phyloP scores from a whole-genome alignment of 2,329 filamentous ascomycete species.

The Sclerotinia trifoliorum region DNA sequence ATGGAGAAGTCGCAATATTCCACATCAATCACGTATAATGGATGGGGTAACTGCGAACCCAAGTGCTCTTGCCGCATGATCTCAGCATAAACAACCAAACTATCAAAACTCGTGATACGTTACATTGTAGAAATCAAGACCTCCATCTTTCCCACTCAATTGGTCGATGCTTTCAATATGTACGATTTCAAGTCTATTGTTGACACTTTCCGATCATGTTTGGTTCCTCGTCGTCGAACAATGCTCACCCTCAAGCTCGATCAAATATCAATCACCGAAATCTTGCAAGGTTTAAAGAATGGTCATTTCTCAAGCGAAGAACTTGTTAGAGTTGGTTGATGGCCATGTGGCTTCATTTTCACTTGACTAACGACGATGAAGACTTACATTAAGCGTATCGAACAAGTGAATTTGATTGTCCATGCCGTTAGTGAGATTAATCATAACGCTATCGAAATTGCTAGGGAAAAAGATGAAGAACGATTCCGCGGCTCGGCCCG shows the following conservation, averaged over 20 bases:
- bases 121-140: background rate
- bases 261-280: conserved; percentile 2
- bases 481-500: conserved; percentile 21
- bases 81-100: background rate
- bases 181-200: background rate
- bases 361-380: conserved; percentile 4
- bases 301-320: conserved; percentile 15
- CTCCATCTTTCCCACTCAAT: background rate
- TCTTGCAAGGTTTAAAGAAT: background rate
- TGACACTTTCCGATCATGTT: background rate
- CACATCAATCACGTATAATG: conserved; percentile 1
- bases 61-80: conserved; percentile 1
- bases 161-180: background rate
- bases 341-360: background rate
- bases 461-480: conserved; percentile 27
- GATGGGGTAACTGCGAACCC: background rate
- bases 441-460: conserved; percentile 28
- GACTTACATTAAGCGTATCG: conserved; percentile 20
- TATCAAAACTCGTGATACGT: background rate
- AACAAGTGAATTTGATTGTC: conserved; percentile 13
- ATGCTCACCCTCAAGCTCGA: background rate
- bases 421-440: conserved; percentile 29
- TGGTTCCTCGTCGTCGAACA: background rate
- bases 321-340: conserved; percentile 16
- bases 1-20: background rate